Percentiles rank a stretch among this genome's conserved stretches.
Conservation (phyloP, 495 filamentous ascomycete genomes). For the Penicillium arizonense region DNA sequence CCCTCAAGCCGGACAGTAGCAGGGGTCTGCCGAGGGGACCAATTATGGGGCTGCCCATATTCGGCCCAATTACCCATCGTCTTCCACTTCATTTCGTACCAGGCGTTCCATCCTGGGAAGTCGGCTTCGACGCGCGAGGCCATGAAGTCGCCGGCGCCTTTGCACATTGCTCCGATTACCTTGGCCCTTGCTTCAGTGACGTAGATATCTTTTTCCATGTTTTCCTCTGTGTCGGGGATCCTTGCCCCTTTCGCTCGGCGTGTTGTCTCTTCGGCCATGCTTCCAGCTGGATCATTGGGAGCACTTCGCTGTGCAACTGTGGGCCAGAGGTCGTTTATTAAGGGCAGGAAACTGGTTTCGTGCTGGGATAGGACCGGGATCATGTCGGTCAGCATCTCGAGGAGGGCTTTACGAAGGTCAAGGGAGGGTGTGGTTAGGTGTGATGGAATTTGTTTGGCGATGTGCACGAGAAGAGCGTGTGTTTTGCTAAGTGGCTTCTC, state of each 20-base stretch:
- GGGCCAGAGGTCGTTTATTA: constrained; percentile 89
- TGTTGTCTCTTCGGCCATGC: not conserved
- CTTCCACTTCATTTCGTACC: no score
- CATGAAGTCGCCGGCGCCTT: constrained; percentile 78
- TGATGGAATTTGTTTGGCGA: constrained; percentile 71
- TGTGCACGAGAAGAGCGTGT: constrained; percentile 62
- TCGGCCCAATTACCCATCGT: no score
- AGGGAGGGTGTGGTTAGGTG: constrained; percentile 84
- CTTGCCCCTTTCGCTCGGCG: no score
- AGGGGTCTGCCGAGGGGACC: no score
- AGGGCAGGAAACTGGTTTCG: constrained; percentile 78
- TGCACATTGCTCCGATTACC: constrained; percentile 57
- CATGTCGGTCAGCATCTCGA: constrained; percentile 69
- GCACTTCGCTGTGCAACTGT: constrained; percentile 64
- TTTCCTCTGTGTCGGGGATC: no score
- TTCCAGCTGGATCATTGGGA: constrained; percentile 32
- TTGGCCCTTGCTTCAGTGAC: constrained; percentile 64
- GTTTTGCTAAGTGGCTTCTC: constrained; percentile 53
- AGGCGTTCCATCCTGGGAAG: constrained; percentile 55
- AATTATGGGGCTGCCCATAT: no score
- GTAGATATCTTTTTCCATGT: constrained; percentile 60
- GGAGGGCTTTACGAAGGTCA: constrained; percentile 70
- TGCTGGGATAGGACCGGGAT: constrained; percentile 66
- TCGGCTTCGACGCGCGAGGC: constrained; percentile 63
- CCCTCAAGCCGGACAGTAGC: no score